Conservation (phyloP, 345 rosid species). For the Salix brachista region DNA sequence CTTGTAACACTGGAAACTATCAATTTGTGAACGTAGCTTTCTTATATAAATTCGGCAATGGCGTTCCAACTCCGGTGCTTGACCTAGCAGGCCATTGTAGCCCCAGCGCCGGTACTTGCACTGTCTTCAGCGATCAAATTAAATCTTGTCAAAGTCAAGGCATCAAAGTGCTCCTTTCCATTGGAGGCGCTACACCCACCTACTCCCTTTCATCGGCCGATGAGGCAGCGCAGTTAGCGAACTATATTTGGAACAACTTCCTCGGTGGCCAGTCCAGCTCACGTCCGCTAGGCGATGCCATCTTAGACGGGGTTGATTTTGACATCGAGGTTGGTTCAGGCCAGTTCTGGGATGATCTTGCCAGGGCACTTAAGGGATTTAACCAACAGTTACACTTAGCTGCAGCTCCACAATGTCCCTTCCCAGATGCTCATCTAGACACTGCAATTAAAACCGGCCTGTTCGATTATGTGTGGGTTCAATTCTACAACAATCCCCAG, state of each 20-base stretch:
- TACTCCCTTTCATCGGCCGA: constrained; percentile 15
- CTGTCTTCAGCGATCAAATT: background rate
- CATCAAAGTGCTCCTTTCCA: constrained; percentile 12
- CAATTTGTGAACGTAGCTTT: constrained; percentile 16
- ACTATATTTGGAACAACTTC: constrained; percentile 15
- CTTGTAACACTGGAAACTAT: constrained; percentile 12
- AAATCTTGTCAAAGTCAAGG: constrained; percentile 9
- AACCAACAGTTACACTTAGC: constrained; percentile 5
- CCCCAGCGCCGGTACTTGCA: constrained; percentile 5
- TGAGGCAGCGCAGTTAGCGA: constrained; percentile 4
- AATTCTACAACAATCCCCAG: constrained; percentile 8
- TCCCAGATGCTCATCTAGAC: constrained; percentile 7
- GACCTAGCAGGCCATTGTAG: constrained; percentile 15
- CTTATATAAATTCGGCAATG: constrained; percentile 8
- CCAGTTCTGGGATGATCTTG: constrained; percentile 14
- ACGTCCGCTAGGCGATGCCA: constrained; percentile 18
- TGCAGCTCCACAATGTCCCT: constrained; percentile 22
- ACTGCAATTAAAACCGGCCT: constrained; percentile 10
- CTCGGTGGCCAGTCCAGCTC: constrained; percentile 9
- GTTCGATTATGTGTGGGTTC: constrained; percentile 20
- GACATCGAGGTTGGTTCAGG: constrained; percentile 9
- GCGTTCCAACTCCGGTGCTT: constrained; percentile 7
- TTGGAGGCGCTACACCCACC: constrained; percentile 1
- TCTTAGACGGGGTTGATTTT: constrained; percentile 19
- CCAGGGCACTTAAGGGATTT: background rate